Evolutionary conservation across 441 rosid genomes (phyloP).

Genomic region (Dalechampia spathulata): DNA sequence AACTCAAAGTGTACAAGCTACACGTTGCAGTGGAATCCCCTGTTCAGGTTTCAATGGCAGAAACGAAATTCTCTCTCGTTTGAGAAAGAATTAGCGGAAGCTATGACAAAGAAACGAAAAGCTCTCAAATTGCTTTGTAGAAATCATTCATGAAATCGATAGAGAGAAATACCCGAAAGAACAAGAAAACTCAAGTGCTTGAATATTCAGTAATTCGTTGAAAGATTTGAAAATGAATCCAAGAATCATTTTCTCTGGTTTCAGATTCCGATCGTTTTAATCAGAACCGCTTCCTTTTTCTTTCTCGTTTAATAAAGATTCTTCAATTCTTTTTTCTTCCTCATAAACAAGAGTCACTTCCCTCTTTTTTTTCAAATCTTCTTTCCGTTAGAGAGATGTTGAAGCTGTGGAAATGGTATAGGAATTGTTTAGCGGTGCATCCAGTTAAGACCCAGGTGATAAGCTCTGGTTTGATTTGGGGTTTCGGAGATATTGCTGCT

Average conservation of each 20-base stretch:
- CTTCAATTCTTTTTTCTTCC: no score
- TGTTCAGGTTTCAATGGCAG: no score
- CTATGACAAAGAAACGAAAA: background rate
- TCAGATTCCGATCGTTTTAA: no score
- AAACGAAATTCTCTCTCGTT: no score
- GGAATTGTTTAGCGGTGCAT: conserved; percentile 38
- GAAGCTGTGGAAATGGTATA: conserved; percentile 48
- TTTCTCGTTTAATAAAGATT: background rate
- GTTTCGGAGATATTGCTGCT: conserved; percentile 50
- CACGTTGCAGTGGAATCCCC: no score
- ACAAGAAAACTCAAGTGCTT: background rate
- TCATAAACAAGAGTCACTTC: no score
- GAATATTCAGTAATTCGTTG: background rate
- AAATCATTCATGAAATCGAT: background rate
- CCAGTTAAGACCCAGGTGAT: conserved; percentile 52
- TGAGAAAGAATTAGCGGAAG: background rate
- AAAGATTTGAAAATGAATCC: background rate
- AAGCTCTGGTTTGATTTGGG: conserved; percentile 64
- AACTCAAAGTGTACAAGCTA: no score
- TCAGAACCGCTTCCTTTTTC: background rate
- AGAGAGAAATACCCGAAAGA: background rate
- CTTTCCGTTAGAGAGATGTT: conserved; percentile 28
- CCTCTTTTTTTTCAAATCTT: no score
- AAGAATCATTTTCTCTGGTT: background rate
- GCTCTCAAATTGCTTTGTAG: background rate